Percentiles rank a stretch among this genome's conserved stretches.
Conservation (phyloP, 441 rosid genomes). For the Euphorbia schlechtendalii region DNA sequence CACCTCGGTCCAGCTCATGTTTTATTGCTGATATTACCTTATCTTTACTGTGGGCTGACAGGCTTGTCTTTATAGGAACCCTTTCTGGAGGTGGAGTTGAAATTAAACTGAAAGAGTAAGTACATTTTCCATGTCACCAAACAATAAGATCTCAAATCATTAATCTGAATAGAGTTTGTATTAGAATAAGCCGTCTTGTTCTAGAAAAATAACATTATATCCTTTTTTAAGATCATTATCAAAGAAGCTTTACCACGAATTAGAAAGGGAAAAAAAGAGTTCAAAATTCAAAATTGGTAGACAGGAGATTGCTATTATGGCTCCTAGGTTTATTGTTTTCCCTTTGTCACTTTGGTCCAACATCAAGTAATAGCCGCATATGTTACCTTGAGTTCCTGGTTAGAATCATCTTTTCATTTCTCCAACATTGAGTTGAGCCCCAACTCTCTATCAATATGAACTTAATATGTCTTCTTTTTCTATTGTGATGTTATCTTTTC, state of each 20-base stretch:
- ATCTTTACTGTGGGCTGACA: conserved; percentile 56
- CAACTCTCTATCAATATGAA: too few species aligned
- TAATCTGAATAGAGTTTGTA: conserved; percentile 1
- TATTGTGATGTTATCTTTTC: too few species aligned
- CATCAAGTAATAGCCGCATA: too few species aligned
- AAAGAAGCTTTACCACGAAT: conserved; percentile 2
- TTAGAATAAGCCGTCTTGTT: neutral
- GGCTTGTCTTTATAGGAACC: conserved; percentile 91
- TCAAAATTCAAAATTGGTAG: neutral
- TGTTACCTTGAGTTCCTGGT: too few species aligned
- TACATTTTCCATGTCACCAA: conserved; percentile 13
- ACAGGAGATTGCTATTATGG: too few species aligned
- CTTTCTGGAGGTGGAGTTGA: conserved; percentile 98
- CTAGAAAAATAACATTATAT: neutral
- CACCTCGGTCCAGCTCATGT: conserved; percentile 79
- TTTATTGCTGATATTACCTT: conserved; percentile 64
- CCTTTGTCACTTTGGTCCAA: too few species aligned
- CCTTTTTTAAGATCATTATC: neutral
- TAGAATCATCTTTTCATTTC: too few species aligned
- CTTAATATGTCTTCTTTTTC: too few species aligned
- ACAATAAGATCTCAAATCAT: conserved; percentile 3
- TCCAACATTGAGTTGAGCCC: too few species aligned
- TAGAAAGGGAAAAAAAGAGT: neutral
- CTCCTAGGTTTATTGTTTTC: too few species aligned
- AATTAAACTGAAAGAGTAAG: conserved; percentile 59